Evolutionary conservation across 495 filamentous ascomycete genomes (phyloP), one percentile per base, ranked within the genome.

Genomic region (Pseudomonodictys pantanalensis): DNA sequence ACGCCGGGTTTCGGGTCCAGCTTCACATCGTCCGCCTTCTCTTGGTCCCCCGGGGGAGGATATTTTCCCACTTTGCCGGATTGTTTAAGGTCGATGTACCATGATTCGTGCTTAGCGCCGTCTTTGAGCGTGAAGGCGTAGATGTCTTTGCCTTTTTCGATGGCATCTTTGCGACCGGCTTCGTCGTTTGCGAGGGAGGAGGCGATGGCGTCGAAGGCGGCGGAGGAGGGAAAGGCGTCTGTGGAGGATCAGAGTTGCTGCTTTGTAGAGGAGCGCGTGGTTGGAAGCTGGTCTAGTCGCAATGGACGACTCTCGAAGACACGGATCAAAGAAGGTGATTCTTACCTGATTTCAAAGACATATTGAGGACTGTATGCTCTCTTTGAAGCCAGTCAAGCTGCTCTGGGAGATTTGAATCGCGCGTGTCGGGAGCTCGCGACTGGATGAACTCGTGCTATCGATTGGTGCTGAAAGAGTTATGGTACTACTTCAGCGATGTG

Each of bases 71-170:
- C 93, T 26, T 78, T 80, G 49, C 92, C 93, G 65, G 87, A 89
- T 65, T 90, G 81, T 79, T 97, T 97, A 35, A 97, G 81, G 74
- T 98, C 93, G 69, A 98, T 91, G 78, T 92, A 81, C 92, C 92
- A 98, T 77, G 82, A 86, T 62, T 87, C 83, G 58, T 83, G 84
- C 75, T 89, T 81, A 56, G 88, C 90, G 52, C 77, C 74, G 81
- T 97, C 97, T 81, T 95, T 97, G 57, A 98, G 75, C 51, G 82
- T 89, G 78, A 98, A 97, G 30, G 87, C 86, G 70, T 95, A 95
- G 71, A 97, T 80, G 46, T 89, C 90, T 68, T 87, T 88, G 71
- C 84, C 91, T 69, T 89, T 82, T 75, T 92, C 88, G 66, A 97
- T 84, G 54, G 91, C 91, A 52, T 91, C 86, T 76, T 95, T 89